These are phyloP conservation scores for Amoebophrya sp. DNA, from an alignment of 169 alveolate genomes.

Conservation along the genomic window DNA sequence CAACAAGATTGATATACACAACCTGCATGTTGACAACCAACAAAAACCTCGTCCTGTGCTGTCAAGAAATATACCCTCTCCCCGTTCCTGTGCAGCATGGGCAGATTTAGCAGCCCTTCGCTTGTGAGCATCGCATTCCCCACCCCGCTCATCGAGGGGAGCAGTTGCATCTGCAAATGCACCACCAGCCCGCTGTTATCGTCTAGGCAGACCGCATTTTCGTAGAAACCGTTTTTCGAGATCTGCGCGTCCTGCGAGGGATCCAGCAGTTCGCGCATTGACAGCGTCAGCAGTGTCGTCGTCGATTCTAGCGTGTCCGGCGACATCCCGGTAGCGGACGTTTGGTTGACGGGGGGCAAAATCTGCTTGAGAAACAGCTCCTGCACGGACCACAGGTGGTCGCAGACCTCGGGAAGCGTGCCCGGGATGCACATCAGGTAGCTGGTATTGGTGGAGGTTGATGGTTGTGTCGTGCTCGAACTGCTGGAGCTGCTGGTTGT, in stretches of 20 bases:
- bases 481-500: no score
- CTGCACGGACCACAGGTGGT: neutral
- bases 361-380: constrained; percentile 21
- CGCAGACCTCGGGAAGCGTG: neutral
- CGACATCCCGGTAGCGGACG: no score
- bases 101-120: neutral
- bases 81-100: neutral
- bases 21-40: no score
- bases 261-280: constrained; percentile 5
- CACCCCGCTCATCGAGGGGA: neutral
- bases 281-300: constrained; percentile 4
- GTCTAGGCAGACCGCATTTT: neutral
- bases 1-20: no score
- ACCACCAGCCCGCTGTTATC: neutral
- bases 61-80: neutral
- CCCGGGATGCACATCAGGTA: neutral
- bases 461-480: no score
- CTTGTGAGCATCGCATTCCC: no score
- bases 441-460: no score
- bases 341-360: no score
- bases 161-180: neutral
- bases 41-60: no score
- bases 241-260: neutral
- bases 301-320: no score
- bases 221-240: neutral